phyloP scores from a whole-genome alignment of 1,284 basidiomycete species.

The Flammula alnicola region DNA sequence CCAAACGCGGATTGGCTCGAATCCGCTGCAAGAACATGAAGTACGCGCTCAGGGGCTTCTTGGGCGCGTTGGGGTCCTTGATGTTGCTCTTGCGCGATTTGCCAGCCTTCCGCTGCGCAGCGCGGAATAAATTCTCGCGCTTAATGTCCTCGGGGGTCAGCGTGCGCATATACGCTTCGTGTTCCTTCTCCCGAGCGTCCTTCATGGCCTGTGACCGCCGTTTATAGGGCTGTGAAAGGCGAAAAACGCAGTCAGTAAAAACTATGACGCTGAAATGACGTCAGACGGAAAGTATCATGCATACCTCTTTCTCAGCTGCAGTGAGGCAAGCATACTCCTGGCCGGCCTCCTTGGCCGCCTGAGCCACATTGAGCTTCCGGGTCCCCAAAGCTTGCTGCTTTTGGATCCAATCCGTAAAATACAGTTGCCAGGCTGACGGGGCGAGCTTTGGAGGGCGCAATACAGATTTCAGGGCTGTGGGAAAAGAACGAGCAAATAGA shows the following conservation, averaged over 20 bases:
- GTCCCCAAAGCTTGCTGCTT: conserved; percentile 81
- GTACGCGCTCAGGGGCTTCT: conserved; percentile 94
- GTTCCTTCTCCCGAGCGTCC: conserved; percentile 82
- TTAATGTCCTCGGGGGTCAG: conserved; percentile 95
- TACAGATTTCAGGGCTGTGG: conserved; percentile 65
- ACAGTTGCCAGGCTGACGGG: conserved; percentile 95
- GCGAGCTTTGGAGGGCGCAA: conserved; percentile 92
- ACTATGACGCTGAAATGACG: conserved; percentile 34
- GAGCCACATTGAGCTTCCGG: conserved; percentile 92
- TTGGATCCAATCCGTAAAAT: conserved; percentile 95
- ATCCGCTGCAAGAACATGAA: conserved; percentile 95
- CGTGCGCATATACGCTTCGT: conserved; percentile 85
- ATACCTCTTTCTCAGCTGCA: conserved; percentile 82
- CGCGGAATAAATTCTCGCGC: conserved; percentile 89
- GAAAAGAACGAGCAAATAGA: conserved; percentile 11
- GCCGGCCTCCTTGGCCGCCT: conserved; percentile 94
- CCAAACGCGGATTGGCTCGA: conserved; percentile 72
- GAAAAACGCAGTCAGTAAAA: conserved; percentile 29
- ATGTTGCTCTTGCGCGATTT: conserved; percentile 94
- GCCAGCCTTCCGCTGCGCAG: conserved; percentile 92
- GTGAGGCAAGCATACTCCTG: conserved; percentile 85
- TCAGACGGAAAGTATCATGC: conserved; percentile 30
- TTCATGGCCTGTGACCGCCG: conserved; percentile 84
- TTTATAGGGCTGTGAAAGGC: conserved; percentile 76
- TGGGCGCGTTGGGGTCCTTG: conserved; percentile 96